phyloP scores from a whole-genome alignment of 192 early-diverging fungal genomes.

The Backusella westeae region DNA sequence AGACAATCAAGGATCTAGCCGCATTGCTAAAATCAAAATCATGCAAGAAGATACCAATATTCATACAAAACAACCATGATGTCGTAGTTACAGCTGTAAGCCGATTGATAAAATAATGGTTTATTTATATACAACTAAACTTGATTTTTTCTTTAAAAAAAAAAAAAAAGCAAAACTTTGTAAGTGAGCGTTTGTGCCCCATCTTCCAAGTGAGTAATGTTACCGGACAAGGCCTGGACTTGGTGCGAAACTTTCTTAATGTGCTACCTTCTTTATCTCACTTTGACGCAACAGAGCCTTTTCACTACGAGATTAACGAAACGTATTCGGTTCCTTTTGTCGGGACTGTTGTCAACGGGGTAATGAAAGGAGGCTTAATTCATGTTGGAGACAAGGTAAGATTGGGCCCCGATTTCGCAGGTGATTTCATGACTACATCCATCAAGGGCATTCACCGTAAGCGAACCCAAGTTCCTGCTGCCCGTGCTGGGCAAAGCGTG shows the following conservation, averaged over 20 bases:
- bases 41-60: conserved; percentile 90
- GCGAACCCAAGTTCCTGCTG: conserved; percentile 72
- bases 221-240: conserved; percentile 66
- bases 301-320: conserved; percentile 88
- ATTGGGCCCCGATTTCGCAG: conserved; percentile 84
- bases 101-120: no score
- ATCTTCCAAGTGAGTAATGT: conserved; percentile 95
- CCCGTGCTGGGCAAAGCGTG: conserved; percentile 80
- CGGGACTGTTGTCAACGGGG: conserved; percentile 88
- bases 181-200: conserved; percentile 87
- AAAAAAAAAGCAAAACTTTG: conserved; percentile 56
- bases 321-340: conserved; percentile 90
- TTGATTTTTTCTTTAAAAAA: not conserved
- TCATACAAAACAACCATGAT: conserved; percentile 70
- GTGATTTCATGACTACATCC: conserved; percentile 72
- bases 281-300: conserved; percentile 53
- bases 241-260: conserved; percentile 82
- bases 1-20: conserved; percentile 79
- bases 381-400: conserved; percentile 79
- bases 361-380: conserved; percentile 63
- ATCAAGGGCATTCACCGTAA: conserved; percentile 90
- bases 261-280: conserved; percentile 64
- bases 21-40: conserved; percentile 85
- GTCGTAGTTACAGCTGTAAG: conserved; percentile 74
- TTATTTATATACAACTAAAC: not conserved